Evolutionary conservation across 2,329 filamentous ascomycete genomes (phyloP), one percentile per base, ranked within the genome.

Genomic region (Zymoseptoria passerinii): DNA sequence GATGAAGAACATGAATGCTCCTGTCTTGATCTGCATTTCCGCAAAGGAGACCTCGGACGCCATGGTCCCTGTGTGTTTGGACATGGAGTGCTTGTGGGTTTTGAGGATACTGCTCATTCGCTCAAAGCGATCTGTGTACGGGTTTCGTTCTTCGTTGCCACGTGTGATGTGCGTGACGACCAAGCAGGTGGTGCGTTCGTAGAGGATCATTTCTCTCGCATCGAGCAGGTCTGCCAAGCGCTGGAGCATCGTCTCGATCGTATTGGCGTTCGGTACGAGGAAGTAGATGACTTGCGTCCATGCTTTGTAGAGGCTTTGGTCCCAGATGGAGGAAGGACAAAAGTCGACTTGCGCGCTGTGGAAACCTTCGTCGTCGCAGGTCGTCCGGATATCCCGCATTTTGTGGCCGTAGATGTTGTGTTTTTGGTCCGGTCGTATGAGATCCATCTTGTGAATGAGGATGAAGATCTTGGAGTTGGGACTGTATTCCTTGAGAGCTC

Each of bases 241-340:
- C 40, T 84, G 83, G 8, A 99, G 82, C 72, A 97, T 89, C 19
- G 83, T 83, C 75, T 97, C 92, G 65, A 99, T 96, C 50, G 89
- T 83, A 18, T 85, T 80, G 1, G 96, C 83, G 68, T 97, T 97
- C 3, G 94, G 94, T n/a, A 97, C 94, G 51, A 99, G 81, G 71
- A 92, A 92, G 79, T 99, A 94, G 61, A 99, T 96, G 67, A 99
- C 96, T 71, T 89, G 90, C 0, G 94, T 94, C 94, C 94, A 99
- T 1, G 94, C 94, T 75, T 95, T 95, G 80, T 97, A 99, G 44
- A 99, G 80, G 57, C 89, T 95, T 77, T 99, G 94, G 71, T 99
- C 94, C 94, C 94, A 99, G 71, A 99, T 99, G 56, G 89, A 95
- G 29, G 92, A 97, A 8, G 91, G 89, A 72, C 96, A 97, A 60